Base-by-base conservation (phyloP, 2,329 filamentous ascomycete species). In the Parascedosporium putredinis region DNA sequence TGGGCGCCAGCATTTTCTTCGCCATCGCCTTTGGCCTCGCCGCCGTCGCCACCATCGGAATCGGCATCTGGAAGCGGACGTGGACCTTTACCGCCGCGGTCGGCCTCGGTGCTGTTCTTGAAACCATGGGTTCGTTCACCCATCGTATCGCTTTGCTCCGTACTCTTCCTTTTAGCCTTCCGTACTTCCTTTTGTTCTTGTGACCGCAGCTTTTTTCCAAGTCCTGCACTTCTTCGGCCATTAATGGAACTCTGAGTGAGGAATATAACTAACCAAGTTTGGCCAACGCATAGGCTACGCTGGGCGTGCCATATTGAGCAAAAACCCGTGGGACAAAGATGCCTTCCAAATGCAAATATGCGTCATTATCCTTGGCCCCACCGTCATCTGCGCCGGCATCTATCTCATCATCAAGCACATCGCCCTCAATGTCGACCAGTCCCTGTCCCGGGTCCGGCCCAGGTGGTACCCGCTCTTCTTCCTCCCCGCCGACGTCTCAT, bases 341-440 rank as follows among this genome's bases (percentile, higher is more conserved):
- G 70, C 72, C 52, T 82, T 82, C 64, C 64, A 80, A 60, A 71
- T 75, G 43, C 76, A 81, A 54, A 79, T 82, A 60, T 72, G 71
- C 63, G 67, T 71, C 62, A 76, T 80, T 64, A 75, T 79, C 62
- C 69, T 79, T 47, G 74, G 67, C n/a, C 76, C 76, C 2, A 78
- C 79, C 25, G 70, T 83, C 52, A 68, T 82, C 62, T 79, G 78
- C 63, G 76, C 79, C 55, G 73, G 71, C 58, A 75, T 83, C 62
- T 84, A 83, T 66, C 72, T 84, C 23, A 81, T 76, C 3, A 73
- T 83, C 52, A 79, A 81, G 61, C 78, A 81, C 67, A 62, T 78
- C 55, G 69, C 73, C 51, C 63, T 76, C 29, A 62, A 69, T 44
- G 66, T 78, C 53, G 68, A 66, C 61, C 70, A 75, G 7, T 40